Conservation (phyloP, 495 filamentous ascomycete species). For the Neurospora sp. region DNA sequence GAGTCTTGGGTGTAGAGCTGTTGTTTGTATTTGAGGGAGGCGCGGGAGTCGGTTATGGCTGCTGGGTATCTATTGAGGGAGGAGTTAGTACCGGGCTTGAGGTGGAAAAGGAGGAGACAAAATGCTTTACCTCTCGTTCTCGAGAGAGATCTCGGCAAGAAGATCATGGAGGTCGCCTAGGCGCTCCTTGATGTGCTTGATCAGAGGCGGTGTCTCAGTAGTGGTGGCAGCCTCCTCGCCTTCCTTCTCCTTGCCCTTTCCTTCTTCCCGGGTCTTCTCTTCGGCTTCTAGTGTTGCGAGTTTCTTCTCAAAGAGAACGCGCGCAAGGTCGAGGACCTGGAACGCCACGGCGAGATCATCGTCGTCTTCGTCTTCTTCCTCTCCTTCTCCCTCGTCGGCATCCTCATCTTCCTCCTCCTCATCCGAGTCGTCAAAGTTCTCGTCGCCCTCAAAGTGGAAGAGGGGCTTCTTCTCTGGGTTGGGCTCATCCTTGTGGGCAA, state of each 20-base stretch:
- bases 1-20: conserved; percentile 69
- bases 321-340: conserved; percentile 83
- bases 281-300: conserved; percentile 29
- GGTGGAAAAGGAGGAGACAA: background rate
- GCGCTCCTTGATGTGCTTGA: conserved; percentile 64
- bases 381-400: conserved; percentile 32
- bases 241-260: conserved; percentile 42
- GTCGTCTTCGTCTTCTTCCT: conserved; percentile 63
- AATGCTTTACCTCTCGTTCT: conserved; percentile 62
- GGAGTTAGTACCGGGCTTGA: background rate
- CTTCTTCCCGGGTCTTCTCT: conserved; percentile 31
- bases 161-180: conserved; percentile 87
- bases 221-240: background rate
- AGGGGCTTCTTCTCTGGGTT: conserved; percentile 49
- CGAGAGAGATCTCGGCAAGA: conserved; percentile 85
- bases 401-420: conserved; percentile 54
- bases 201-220: conserved; percentile 31
- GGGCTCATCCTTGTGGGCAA: conserved; percentile 25
- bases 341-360: conserved; percentile 88
- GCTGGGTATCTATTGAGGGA: conserved; percentile 49
- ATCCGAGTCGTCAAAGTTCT: conserved; percentile 80
- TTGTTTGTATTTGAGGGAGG: conserved; percentile 64
- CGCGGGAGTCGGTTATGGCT: conserved; percentile 70
- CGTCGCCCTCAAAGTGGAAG: conserved; percentile 90
- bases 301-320: conserved; percentile 58